These are phyloP conservation scores for Ophiostoma tasmaniense DNA, from an alignment of 2,329 filamentous ascomycete species.

Conservation along the genomic window DNA sequence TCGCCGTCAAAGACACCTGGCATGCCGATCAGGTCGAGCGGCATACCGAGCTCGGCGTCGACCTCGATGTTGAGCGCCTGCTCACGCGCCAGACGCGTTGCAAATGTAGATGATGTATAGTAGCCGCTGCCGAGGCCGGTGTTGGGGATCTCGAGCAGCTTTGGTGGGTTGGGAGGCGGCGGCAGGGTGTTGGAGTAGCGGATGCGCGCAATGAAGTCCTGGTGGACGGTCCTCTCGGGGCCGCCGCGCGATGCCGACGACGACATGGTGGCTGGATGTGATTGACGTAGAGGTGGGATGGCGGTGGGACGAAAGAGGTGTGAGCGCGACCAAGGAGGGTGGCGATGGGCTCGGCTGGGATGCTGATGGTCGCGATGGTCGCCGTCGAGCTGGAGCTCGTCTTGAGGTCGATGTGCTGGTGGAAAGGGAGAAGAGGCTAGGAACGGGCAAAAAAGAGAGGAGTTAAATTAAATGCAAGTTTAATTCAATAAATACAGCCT, in stretches of 20 bases:
- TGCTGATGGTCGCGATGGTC: neutral
- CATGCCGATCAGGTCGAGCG: slow-evolving; percentile 88
- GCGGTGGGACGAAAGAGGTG: neutral
- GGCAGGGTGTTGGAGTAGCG: slow-evolving; percentile 94
- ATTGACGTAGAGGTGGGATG: neutral
- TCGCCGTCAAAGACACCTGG: slow-evolving; percentile 92
- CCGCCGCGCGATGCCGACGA: slow-evolving; percentile 32
- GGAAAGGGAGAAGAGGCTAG: slow-evolving; percentile 9
- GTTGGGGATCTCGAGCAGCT: slow-evolving; percentile 94
- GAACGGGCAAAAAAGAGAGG: slow-evolving; percentile 9
- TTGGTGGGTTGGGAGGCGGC: slow-evolving; percentile 86
- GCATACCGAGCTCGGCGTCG: slow-evolving; percentile 96
- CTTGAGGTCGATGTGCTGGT: neutral
- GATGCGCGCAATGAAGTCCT: slow-evolving; percentile 95
- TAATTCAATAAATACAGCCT: neutral
- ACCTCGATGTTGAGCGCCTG: slow-evolving; percentile 95
- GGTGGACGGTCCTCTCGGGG: slow-evolving; percentile 61
- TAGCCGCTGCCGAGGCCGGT: slow-evolving; percentile 78
- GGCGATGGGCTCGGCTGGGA: neutral
- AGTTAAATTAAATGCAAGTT: slow-evolving; percentile 9
- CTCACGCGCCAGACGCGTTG: slow-evolving; percentile 77
- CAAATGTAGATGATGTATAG: slow-evolving; percentile 85
- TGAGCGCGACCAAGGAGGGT: neutral
- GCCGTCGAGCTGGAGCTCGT: neutral
- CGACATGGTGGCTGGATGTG: slow-evolving; percentile 26